phyloP scores from a whole-genome alignment of 345 rosid species.

The Hibiscus trionum region DNA sequence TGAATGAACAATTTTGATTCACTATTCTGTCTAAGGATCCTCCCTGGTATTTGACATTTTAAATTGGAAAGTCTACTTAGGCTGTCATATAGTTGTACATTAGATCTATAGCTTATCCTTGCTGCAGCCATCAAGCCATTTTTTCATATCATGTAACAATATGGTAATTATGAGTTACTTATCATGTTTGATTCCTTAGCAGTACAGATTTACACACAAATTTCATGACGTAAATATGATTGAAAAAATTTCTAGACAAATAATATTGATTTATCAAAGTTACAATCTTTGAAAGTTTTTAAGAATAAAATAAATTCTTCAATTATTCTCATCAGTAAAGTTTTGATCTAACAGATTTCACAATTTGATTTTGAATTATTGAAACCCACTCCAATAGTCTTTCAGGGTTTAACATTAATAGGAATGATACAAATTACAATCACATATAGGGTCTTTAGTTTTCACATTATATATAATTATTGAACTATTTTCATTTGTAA shows the following conservation, averaged over 20 bases:
- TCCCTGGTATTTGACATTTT: not conserved
- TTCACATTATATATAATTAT: not conserved
- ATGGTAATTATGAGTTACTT: not conserved
- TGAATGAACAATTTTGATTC: not conserved
- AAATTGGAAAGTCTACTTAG: not conserved
- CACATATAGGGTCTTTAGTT: not conserved
- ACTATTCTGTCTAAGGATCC: constrained; percentile 3
- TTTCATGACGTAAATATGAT: no score
- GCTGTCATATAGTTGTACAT: not conserved
- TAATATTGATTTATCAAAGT: no score
- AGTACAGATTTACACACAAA: not conserved
- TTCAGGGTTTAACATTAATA: no score
- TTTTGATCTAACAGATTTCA: no score
- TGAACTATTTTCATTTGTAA: not conserved
- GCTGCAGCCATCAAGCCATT: not conserved
- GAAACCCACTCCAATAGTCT: no score
- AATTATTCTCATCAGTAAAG: no score
- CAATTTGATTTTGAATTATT: no score
- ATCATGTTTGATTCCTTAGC: not conserved
- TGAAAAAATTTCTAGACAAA: no score
- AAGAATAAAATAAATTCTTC: no score
- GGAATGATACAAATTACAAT: no score
- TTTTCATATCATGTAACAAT: not conserved
- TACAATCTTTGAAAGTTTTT: no score
- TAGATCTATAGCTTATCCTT: not conserved